Base-by-base conservation (phyloP, 441 rosid species). In the Croton setiger region DNA sequence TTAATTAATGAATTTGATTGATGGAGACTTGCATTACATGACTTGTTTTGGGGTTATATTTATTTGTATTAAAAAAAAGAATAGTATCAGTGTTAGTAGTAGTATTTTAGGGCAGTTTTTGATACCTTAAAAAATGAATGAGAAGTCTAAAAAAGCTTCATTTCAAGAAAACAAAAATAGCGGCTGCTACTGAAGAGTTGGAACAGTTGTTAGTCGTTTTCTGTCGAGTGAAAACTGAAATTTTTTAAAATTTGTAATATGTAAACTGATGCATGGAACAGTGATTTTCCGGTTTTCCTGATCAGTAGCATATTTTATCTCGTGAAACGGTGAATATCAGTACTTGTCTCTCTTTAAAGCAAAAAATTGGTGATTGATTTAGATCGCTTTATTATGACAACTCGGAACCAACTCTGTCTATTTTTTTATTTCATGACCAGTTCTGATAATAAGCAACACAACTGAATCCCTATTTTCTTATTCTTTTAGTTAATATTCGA, bases 131-230 rank as follows among this genome's bases (percentile, higher is more conserved):
- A 53, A 53, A 66, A 52, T 66, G 49, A 52, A 66, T 52, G 33
- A 21, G 43, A 55, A 39, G 60, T 36, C 14, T 53, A 27, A 18
- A 53, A 60, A 11, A 12, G 43, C 10, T 27, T 27, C 15, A 2
- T 27, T 55, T 55, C 37, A 4, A 27, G 37, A 55, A 17, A 14
- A 37, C 0, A 15, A 37, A 68, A 47, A 9, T 47, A 64, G 77
- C 85, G 81, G 82, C 78, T 62, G 47, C 65, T 54, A 31, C 64
- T 37, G 56, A 53, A 68, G n/a, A 11, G 56, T 9, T 48, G 60
- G 37, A 13, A 63, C 57, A 41, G 66, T 52, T 58, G 66, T 52
- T 58, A 27, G 66, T 68, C 72, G 37, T 43, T 33, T 41, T 66
- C 70, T n/a, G 54, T 75, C 79, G 54, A 67, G 66, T 77, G 79